These are phyloP conservation scores for Oropetium thomaeum DNA, from an alignment of 176 grass and related monocot genomes.

Conservation along the genomic window DNA sequence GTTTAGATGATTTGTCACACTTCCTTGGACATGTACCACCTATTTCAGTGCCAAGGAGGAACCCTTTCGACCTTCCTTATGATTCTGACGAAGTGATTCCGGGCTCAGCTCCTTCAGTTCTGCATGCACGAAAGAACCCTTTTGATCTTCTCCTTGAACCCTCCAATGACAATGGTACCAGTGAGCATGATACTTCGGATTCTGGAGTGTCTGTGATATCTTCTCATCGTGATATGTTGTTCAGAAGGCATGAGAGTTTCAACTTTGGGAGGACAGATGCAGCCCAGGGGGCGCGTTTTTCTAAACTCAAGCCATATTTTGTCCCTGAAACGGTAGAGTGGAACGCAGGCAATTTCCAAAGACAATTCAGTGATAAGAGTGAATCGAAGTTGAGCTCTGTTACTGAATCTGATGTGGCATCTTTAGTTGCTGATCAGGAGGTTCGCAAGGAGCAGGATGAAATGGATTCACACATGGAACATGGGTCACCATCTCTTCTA, in stretches of 20 bases:
- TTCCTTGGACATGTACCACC: conserved; percentile 51
- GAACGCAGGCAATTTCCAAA: conserved; percentile 50
- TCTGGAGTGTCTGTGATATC: conserved; percentile 27
- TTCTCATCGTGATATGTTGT: conserved; percentile 59
- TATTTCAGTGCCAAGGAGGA: conserved; percentile 64
- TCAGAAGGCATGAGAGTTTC: conserved; percentile 80
- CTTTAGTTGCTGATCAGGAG: conserved; percentile 53
- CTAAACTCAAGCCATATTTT: conserved; percentile 67
- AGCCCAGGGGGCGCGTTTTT: conserved; percentile 44
- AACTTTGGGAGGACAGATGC: conserved; percentile 52
- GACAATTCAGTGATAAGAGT: conserved; percentile 58
- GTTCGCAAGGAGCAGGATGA: conserved; percentile 32
- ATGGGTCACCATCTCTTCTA: not conserved
- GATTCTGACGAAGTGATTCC: conserved; percentile 63
- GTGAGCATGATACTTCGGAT: conserved; percentile 35
- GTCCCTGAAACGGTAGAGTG: conserved; percentile 46
- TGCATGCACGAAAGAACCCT: conserved; percentile 59
- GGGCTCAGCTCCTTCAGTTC: conserved; percentile 83
- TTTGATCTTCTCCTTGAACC: conserved; percentile 77
- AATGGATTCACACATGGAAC: conserved; percentile 25
- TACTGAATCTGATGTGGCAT: conserved; percentile 48
- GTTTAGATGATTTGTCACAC: conserved; percentile 46
- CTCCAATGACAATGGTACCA: conserved; percentile 25
- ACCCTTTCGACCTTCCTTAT: conserved; percentile 79
- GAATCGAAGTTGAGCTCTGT: conserved; percentile 59